Conservation (phyloP, 169 alveolate species). For the Babesia divergens region DNA sequence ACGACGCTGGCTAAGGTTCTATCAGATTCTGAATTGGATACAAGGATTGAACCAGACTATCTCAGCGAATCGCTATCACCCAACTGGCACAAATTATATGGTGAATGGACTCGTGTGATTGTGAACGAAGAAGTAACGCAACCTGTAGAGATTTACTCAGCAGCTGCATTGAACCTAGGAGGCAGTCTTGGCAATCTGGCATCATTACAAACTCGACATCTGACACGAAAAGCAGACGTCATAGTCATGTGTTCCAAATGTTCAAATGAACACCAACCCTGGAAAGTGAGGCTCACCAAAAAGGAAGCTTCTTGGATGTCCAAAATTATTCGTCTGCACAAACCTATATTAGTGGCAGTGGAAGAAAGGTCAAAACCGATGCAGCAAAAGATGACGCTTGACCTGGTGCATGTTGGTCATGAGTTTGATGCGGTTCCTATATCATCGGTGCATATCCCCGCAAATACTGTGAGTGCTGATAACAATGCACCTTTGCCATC, state of each 20-base stretch:
- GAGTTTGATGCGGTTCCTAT: conserved; percentile 48
- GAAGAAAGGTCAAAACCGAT: background rate
- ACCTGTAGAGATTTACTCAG: conserved; percentile 36
- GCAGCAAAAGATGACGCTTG: conserved; percentile 8
- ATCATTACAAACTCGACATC: conserved; percentile 21
- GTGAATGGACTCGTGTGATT: conserved; percentile 15
- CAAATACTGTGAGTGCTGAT: background rate
- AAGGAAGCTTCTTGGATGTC: conserved; percentile 49
- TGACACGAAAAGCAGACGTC: conserved; percentile 41
- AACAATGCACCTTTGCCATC: background rate
- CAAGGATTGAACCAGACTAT: background rate
- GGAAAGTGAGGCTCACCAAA: conserved; percentile 38
- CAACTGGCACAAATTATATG: conserved; percentile 52
- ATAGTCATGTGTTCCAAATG: conserved; percentile 31
- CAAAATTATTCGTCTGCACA: conserved; percentile 20
- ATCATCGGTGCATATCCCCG: background rate
- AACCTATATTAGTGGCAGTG: conserved; percentile 35
- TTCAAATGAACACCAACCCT: conserved; percentile 4
- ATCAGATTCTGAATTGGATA: background rate
- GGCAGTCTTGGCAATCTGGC: conserved; percentile 53
- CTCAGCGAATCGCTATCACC: conserved; percentile 26
- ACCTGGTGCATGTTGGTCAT: background rate
- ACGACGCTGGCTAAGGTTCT: conserved; percentile 15
- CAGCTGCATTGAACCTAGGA: conserved; percentile 60
- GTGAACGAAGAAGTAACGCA: background rate